Evolutionary conservation across 176 grass and related monocot species (phyloP), one percentile per base, ranked within the genome.

Genomic region (Eragrostis curvula): DNA sequence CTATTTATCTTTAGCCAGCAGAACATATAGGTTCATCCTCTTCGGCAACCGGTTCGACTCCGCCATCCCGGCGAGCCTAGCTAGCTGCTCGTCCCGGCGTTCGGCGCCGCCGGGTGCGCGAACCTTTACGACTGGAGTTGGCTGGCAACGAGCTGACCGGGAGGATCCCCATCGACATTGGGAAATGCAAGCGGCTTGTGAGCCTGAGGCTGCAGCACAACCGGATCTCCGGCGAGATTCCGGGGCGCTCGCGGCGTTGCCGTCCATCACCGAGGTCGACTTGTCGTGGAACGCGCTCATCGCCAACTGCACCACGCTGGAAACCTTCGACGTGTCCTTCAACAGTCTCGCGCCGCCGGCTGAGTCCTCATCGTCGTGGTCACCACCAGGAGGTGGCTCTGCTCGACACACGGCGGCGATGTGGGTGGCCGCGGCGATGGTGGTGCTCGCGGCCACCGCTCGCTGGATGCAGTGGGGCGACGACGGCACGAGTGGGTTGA

Each of bases 1-100:
- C n/a, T n/a, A n/a, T n/a, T n/a, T n/a, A n/a, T n/a, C n/a, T n/a
- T n/a, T n/a, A n/a, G n/a, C n/a, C n/a, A n/a, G n/a, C n/a, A n/a
- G n/a, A n/a, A n/a, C n/a, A n/a, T n/a, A n/a, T n/a, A n/a, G 92
- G 5, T 84, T 98, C 48, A 98, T 98, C 79, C 93, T 98, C 80
- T 98, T 98, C 85, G 84, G 30, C 13, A 98, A 98, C 88, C 61
- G 17, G 13, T 90, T 98, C 89, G 86, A 90, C 71, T 95, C 92
- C 3, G n/a, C 53, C 1, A 91, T 98, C 28, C 96, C 96, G 66
- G 42, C 72, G 11, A 87, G 67, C 65, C 90, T 98, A 75, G 78
- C 84, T 13, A 70, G 51, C 50, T 98, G 96, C 87, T 80, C 90
- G 68, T 99, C 24, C 93, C 91, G 13, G 72, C 62, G 20, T 98